Evolutionary conservation across 139 green algal genomes (phyloP).

Genomic region (Eudorina sp.): DNA sequence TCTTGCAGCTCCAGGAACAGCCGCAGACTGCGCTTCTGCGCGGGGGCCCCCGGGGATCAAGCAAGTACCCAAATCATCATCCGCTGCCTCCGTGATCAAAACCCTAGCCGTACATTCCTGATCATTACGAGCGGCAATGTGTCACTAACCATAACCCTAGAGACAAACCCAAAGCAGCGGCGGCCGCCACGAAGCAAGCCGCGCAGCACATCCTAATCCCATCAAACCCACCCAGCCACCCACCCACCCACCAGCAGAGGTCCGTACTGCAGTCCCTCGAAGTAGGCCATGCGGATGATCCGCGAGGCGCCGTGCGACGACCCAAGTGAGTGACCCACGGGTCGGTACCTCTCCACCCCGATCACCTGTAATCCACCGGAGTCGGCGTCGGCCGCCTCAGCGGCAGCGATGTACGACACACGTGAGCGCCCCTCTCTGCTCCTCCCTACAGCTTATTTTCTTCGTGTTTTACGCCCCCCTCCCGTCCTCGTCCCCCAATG

Average conservation of each 20-base stretch:
- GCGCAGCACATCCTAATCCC: background rate
- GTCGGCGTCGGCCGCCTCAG: no score
- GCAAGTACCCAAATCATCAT: background rate
- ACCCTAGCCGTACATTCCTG: background rate
- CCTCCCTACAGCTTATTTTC: no score
- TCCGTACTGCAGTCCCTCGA: slow-evolving; percentile 44
- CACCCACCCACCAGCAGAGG: slow-evolving; percentile 38
- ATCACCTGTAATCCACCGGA: slow-evolving; percentile 39
- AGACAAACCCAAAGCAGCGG: no score
- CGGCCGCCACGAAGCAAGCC: no score
- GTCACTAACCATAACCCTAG: no score
- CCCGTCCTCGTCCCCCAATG: no score
- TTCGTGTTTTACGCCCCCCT: no score
- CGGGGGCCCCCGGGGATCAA: no score
- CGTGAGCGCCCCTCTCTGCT: no score
- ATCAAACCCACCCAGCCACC: no score
- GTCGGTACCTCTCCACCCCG: slow-evolving; percentile 25
- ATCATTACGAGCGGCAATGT: background rate
- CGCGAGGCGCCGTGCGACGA: slow-evolving; percentile 39
- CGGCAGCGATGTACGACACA: no score
- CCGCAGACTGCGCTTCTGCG: slow-evolving; percentile 25
- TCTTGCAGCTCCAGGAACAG: slow-evolving; percentile 44
- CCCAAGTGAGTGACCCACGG: slow-evolving; percentile 18
- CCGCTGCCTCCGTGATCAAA: background rate
- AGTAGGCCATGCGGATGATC: slow-evolving; percentile 49